Percentiles rank a stretch among this genome's conserved stretches.
These are phyloP conservation scores for Quercus alba DNA, from an alignment of 306 rosid genomes.

Conservation along the genomic window DNA sequence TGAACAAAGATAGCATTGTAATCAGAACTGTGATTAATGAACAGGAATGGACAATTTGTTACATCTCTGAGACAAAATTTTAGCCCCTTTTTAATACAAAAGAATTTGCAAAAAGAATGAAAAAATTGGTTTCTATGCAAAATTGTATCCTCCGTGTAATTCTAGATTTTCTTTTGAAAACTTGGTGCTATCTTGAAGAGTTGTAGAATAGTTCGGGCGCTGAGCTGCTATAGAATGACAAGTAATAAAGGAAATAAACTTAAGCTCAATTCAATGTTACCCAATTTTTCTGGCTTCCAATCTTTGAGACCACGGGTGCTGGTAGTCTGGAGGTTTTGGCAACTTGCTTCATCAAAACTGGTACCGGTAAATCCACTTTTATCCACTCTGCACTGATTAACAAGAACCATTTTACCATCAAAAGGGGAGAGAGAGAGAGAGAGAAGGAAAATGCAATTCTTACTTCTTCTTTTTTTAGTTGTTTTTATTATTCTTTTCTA, in stretches of 20 bases:
- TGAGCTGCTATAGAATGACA: conserved; percentile 12
- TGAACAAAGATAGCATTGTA: conserved; percentile 17
- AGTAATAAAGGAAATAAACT: conserved; percentile 13
- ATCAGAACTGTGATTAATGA: conserved; percentile 13
- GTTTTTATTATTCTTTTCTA: too few relatives aligned
- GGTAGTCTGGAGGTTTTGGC: not conserved
- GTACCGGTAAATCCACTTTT: not conserved
- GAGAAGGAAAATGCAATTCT: not conserved
- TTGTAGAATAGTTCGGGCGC: conserved; percentile 3
- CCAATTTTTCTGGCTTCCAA: conserved; percentile 7
- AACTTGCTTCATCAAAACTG: not conserved
- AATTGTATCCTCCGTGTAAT: conserved; percentile 16
- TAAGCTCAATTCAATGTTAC: conserved; percentile 14
- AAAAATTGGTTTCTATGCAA: conserved; percentile 15
- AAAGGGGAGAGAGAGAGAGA: not conserved
- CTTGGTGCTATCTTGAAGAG: conserved; percentile 18
- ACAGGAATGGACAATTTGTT: conserved; percentile 19
- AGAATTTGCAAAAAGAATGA: conserved; percentile 27
- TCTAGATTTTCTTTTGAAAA: conserved; percentile 23
- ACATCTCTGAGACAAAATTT: conserved; percentile 31
- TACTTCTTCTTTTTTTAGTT: too few relatives aligned
- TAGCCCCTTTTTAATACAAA: conserved; percentile 8
- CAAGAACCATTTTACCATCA: not conserved
- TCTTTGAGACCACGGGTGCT: not conserved
- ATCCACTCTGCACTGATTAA: conserved; percentile 3